These are phyloP conservation scores for Euryodendron excelsum DNA, from an alignment of 148 eudicot genomes.

Conservation along the genomic window DNA sequence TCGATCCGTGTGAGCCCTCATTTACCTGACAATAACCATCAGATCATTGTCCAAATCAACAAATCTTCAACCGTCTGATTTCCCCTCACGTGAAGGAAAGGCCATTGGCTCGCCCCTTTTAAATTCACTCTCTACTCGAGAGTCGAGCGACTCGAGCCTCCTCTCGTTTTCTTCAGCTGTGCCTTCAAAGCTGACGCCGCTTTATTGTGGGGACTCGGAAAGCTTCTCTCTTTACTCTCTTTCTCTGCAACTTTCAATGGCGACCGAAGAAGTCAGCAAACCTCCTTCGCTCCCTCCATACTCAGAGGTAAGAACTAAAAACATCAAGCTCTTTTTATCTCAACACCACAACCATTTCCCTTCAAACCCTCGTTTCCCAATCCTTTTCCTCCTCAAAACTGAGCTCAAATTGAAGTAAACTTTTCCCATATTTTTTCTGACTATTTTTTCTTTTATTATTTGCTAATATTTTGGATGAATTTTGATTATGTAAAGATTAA, in stretches of 20 bases:
- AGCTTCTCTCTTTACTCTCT: constrained; percentile 6
- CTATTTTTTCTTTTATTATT: not conserved
- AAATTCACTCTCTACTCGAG: too few relatives aligned
- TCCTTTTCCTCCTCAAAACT: not conserved
- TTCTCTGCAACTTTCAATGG: constrained; percentile 33
- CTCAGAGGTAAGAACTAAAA: constrained; percentile 38
- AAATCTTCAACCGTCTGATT: constrained; percentile 12
- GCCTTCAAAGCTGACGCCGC: constrained; percentile 13
- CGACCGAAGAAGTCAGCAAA: constrained; percentile 35
- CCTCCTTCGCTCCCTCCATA: constrained; percentile 39
- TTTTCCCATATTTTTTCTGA: not conserved
- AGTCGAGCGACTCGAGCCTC: too few relatives aligned
- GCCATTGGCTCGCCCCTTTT: not conserved
- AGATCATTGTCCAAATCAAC: not conserved
- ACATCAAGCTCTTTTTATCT: not conserved
- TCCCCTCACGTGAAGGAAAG: not conserved
- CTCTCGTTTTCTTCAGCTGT: constrained; percentile 1
- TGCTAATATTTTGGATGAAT: not conserved
- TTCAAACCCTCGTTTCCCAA: not conserved
- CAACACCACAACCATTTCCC: too few relatives aligned
- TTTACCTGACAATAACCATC: constrained; percentile 7
- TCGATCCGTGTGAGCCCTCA: constrained; percentile 18
- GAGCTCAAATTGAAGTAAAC: not conserved
- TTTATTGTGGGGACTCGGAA: not conserved
- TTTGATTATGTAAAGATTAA: not conserved